A percentile compares a stretch with the other conserved stretches of the same genome.
phyloP scores from a whole-genome alignment of 352 stramenopile species.

The Pythium volutum region DNA sequence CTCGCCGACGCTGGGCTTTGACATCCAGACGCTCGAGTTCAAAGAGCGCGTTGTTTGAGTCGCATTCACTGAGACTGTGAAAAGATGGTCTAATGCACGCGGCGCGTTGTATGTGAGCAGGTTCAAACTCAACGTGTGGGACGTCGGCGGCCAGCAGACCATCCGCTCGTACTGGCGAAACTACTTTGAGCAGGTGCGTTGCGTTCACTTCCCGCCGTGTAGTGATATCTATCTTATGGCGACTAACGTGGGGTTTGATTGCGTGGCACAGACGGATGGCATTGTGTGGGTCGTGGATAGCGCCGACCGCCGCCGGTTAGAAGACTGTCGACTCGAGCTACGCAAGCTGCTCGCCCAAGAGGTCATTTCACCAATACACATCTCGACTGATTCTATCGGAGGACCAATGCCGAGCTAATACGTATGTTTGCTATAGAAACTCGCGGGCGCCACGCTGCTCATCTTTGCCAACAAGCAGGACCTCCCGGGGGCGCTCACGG shows the following conservation, averaged over 20 bases:
- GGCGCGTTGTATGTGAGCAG: constrained; percentile 11
- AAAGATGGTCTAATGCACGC: neutral
- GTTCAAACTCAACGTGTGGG: constrained; percentile 89
- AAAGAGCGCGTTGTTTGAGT: constrained; percentile 52
- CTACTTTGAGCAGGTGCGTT: constrained; percentile 92
- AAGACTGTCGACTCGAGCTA: constrained; percentile 93
- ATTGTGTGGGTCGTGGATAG: constrained; percentile 99
- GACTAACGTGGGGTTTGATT: neutral
- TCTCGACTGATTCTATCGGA: too few species aligned
- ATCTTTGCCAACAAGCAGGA: constrained; percentile 99
- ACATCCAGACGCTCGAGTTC: constrained; percentile 99
- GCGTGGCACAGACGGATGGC: constrained; percentile 88
- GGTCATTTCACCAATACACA: constrained; percentile 34
- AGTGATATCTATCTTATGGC: neutral
- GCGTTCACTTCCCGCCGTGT: neutral
- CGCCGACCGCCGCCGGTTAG: constrained; percentile 91
- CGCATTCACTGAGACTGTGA: neutral
- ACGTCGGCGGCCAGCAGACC: constrained; percentile 97
- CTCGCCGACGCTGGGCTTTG: constrained; percentile 98
- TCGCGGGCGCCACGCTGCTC: constrained; percentile 97
- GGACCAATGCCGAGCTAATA: too few species aligned
- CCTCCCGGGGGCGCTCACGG: constrained; percentile 88
- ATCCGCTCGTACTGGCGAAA: constrained; percentile 98
- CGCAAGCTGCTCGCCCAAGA: constrained; percentile 86
- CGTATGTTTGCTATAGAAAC: too few species aligned